Base-by-base conservation (phyloP, 1,284 basidiomycete genomes). In the Cutaneotrichosporon curvatum region DNA sequence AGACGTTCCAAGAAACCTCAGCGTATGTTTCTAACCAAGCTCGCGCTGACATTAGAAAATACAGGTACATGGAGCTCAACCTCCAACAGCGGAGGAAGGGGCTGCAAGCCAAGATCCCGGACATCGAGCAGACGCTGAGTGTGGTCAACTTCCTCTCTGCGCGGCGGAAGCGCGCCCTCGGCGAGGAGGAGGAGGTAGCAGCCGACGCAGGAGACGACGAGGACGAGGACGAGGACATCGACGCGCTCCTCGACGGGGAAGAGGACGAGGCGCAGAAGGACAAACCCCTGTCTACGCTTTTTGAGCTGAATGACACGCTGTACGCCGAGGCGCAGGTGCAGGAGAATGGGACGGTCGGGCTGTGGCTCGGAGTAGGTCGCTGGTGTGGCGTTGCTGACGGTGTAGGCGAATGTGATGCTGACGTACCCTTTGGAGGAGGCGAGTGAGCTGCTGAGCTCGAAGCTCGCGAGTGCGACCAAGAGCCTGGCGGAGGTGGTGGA, bases 291-390 rank as follows among this genome's bases (percentile, higher is more conserved):
- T 83, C 77, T 53, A 91, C 89, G 0, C 87, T 89, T 0, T 98
- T 95, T 60, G 94, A 98, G 71, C 78, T 98, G 50, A 95, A 91
- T 60, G 94, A 98, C 62, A 97, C 94, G 15, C 76, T 98, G 2
- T 97, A 81, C 57, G 89, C 91, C 10, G 87, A 94, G 63, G 94
- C 94, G 4, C 80, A 84, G 57, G 74, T 97, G 4, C 81, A 88
- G 37, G 83, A 91, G 51, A 84, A 84, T 0, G 89, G 94, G 48
- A 83, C 83, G 1, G 92, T 97, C 10, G 90, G 85, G 61, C 76
- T 98, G 25, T 98, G 94, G 94, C 82, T 98, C 19, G 94, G 95
- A 15, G 94, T 96, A 72, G 72, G 87, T 77, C n/a, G n/a, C n/a
- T n/a, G n/a, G n/a, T n/a, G n/a, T n/a, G n/a, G 20, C 19, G 19